Base-by-base conservation (phyloP, 495 filamentous ascomycete species). In the Paragyromitra xinjiangensis region DNA sequence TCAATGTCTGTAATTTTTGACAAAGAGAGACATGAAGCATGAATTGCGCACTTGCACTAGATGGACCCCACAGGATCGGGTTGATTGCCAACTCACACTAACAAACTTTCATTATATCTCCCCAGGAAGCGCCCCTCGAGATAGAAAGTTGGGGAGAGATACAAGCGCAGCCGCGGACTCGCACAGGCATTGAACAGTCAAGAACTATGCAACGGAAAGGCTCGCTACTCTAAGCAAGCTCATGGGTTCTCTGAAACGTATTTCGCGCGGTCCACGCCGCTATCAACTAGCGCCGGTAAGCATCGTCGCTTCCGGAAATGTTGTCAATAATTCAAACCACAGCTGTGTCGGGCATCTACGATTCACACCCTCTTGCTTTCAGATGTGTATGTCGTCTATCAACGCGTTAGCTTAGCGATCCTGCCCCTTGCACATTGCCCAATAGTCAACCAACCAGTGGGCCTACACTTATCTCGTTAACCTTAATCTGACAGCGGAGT, bases 401-500 rank as follows among this genome's bases (percentile, higher is more conserved):
- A 16, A n/a, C 16, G 40, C 24, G 40, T 19, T 45, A 61, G 40
- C 53, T 45, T 71, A 48, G 42, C 16, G 26, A 70, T 62, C n/a
- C 12, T 44, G 0, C 19, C 40, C 16, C 22, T 58, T 40, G n/a
- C 29, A 6, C 42, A 62, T 62, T 51, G 26, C 8, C 68, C 68
- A 63, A 40, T 71, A 37, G 40, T 3, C 48, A 48, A 16, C 19
- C n/a, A 61, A 37, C 55, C 12, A 34, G 55, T 70, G 16, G 42
- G 53, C 44, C 24, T 50, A 22, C 24, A 26, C 56, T 50, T 62
- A 59, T 71, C 58, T 61, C 68, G 68, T 71, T 51, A 71, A 71
- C 68, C 56, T 71, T 71, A 71, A 71, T 71, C 56, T 71, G 44
- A 71, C 68, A 71, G 68, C 40, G 53, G 67, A 45, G 24, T 53